Evolutionary conservation across 2,329 filamentous ascomycete species (phyloP).

Genomic region (Cladobotryum protrusum): DNA sequence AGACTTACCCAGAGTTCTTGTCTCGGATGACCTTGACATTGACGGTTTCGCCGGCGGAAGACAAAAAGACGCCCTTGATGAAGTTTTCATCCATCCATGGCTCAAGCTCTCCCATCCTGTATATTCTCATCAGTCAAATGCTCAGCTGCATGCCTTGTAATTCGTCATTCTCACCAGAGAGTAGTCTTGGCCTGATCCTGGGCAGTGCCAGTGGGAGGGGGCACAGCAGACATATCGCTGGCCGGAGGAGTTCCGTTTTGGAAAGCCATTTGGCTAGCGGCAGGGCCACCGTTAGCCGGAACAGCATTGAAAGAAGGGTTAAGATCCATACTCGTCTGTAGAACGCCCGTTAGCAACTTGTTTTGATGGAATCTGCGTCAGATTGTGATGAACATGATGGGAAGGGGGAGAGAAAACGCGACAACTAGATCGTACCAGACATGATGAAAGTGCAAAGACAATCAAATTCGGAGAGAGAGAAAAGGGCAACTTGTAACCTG

Average conservation of each 20-base stretch:
- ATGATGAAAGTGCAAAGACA: not conserved
- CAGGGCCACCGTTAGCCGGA: slow-evolving; percentile 26
- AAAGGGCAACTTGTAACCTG: too few species aligned
- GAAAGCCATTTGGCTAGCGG: slow-evolving; percentile 30
- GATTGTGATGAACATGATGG: not conserved
- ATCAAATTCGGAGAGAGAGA: too few species aligned
- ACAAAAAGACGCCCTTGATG: slow-evolving; percentile 84
- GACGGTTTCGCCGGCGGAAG: slow-evolving; percentile 85
- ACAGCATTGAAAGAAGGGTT: slow-evolving; percentile 26
- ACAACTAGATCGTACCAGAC: not conserved
- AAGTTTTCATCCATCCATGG: slow-evolving; percentile 99
- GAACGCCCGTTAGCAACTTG: not conserved
- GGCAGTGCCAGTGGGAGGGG: slow-evolving; percentile 27
- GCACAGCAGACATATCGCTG: slow-evolving; percentile 30
- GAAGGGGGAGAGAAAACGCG: not conserved
- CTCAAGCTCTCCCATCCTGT: slow-evolving; percentile 97
- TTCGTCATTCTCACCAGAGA: slow-evolving; percentile 41
- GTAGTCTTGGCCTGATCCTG: slow-evolving; percentile 51
- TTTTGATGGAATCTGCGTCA: too few species aligned
- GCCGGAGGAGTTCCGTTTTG: slow-evolving; percentile 35
- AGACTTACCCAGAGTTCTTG: slow-evolving; percentile 87
- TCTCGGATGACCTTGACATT: slow-evolving; percentile 99
- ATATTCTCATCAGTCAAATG: slow-evolving; percentile 11
- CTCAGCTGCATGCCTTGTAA: not conserved
- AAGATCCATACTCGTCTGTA: slow-evolving; percentile 26